Conservation (phyloP, 164 flowering plant species). For the Piper longum region DNA sequence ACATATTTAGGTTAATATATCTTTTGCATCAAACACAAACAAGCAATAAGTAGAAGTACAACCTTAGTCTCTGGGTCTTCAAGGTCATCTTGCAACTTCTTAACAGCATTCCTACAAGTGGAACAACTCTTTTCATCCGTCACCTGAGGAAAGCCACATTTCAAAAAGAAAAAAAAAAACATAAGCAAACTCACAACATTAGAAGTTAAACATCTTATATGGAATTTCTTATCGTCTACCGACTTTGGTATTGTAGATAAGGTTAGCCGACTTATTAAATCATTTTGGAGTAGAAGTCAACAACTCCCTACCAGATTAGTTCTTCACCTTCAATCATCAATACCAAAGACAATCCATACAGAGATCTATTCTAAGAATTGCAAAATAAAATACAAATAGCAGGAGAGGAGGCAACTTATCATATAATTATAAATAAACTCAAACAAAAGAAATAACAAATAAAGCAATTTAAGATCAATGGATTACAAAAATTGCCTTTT, state of each 20-base stretch:
- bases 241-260: not conserved
- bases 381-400: not conserved
- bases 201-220: not conserved
- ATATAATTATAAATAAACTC: too few species aligned
- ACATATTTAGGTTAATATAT: not conserved
- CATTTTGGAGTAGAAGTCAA: not conserved
- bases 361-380: too few species aligned
- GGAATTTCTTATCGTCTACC: not conserved
- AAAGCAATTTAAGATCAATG: too few species aligned
- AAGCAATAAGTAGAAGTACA: not conserved
- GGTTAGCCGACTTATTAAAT: too few species aligned
- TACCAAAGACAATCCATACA: too few species aligned
- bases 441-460: not conserved
- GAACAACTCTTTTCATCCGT: slow-evolving; percentile 8
- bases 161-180: not conserved
- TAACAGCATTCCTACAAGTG: slow-evolving; percentile 7
- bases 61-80: slow-evolving; percentile 13
- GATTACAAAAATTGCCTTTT: too few species aligned
- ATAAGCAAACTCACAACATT: not conserved
- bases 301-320: not conserved
- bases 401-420: not conserved
- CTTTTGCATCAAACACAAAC: not conserved
- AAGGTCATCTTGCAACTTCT: slow-evolving; percentile 5
- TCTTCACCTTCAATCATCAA: not conserved
- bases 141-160: slow-evolving; percentile 2